These are phyloP conservation scores for Prinsepia uniflora DNA, from an alignment of 306 rosid species.

Conservation along the genomic window DNA sequence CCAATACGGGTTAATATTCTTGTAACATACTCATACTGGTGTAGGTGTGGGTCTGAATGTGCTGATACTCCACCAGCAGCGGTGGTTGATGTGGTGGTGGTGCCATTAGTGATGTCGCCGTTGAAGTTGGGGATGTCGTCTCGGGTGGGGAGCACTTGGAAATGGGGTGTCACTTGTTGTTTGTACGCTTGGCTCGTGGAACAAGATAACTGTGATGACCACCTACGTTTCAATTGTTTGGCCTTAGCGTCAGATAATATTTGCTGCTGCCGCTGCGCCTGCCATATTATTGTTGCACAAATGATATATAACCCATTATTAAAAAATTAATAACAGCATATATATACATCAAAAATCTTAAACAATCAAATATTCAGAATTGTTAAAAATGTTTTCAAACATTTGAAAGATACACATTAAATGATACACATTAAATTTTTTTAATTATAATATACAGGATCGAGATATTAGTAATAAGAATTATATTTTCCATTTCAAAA, in stretches of 20 bases:
- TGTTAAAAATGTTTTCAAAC: too few relatives aligned
- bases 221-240: slow-evolving; percentile 41
- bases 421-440: too few relatives aligned
- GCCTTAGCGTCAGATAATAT: slow-evolving; percentile 31
- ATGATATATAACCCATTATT: background rate
- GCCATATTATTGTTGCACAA: slow-evolving; percentile 7
- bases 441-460: too few relatives aligned
- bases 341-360: too few relatives aligned
- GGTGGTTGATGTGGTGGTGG: slow-evolving; percentile 30
- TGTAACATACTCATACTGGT: slow-evolving; percentile 50
- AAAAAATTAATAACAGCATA: background rate
- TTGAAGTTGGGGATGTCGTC: slow-evolving; percentile 7
- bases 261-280: slow-evolving; percentile 9
- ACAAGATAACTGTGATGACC: slow-evolving; percentile 52
- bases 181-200: slow-evolving; percentile 52
- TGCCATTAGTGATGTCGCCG: slow-evolving; percentile 32
- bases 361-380: too few relatives aligned
- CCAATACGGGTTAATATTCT: slow-evolving; percentile 48
- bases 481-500: too few relatives aligned
- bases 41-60: slow-evolving; percentile 27
- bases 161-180: slow-evolving; percentile 16
- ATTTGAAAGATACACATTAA: too few relatives aligned
- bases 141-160: slow-evolving; percentile 34
- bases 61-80: slow-evolving; percentile 21
- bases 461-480: too few relatives aligned